Conservation (phyloP, 345 rosid species). For the Isatis tinctoria region DNA sequence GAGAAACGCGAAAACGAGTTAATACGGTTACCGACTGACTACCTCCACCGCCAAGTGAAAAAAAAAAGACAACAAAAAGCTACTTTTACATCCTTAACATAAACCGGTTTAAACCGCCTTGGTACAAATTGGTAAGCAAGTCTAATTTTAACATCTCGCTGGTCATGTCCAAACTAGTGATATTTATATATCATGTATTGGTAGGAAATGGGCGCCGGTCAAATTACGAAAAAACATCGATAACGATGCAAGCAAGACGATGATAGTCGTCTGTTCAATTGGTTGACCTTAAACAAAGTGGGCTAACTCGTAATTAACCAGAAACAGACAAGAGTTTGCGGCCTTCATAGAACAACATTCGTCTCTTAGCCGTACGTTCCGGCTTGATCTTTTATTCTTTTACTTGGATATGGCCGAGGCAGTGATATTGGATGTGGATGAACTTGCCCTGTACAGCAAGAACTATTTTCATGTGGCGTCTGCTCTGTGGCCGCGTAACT, state of each 20-base stretch:
- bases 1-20: slow-evolving; percentile 15
- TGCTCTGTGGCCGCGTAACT: slow-evolving; percentile 23
- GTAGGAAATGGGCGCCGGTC: background rate
- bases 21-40: slow-evolving; percentile 17
- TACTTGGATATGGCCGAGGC: slow-evolving; percentile 33
- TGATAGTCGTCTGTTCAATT: background rate
- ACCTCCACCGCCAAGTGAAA: slow-evolving; percentile 7
- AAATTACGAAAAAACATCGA: background rate
- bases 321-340: background rate
- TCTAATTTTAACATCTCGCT: background rate
- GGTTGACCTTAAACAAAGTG: background rate
- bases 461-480: background rate
- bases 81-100: background rate
- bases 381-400: slow-evolving; percentile 41
- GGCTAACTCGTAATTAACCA: background rate
- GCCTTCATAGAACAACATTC: background rate
- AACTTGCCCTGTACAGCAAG: background rate
- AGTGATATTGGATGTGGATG: background rate
- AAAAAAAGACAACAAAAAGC: slow-evolving; percentile 11
- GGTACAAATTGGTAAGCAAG: background rate
- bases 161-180: slow-evolving; percentile 1
- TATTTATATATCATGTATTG: background rate
- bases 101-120: background rate
- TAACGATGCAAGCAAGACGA: background rate
- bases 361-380: background rate